A percentile compares a stretch with the other conserved stretches of the same genome.
Evolutionary conservation across 108 stramenopile species (phyloP).

Genomic region (Skeletonema marinoi): DNA sequence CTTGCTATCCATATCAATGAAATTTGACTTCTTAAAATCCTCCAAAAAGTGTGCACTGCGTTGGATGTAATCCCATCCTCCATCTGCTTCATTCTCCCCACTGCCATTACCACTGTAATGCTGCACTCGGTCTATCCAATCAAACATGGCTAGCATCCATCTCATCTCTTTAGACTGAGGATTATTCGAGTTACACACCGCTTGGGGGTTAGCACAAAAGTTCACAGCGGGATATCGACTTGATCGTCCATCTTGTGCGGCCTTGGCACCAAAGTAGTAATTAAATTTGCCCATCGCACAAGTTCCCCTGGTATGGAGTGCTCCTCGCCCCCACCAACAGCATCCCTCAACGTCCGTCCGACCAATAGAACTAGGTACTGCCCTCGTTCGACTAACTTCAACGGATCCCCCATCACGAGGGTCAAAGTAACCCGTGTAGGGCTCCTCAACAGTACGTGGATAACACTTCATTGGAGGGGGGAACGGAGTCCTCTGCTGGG

Average conservation of each 20-base stretch:
- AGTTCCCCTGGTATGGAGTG: conserved; percentile 18
- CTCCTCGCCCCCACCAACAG: conserved; percentile 47
- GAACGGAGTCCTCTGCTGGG: background rate
- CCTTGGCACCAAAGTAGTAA: conserved; percentile 29
- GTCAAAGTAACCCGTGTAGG: conserved; percentile 11
- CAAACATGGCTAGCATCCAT: conserved; percentile 33
- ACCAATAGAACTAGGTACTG: conserved; percentile 10
- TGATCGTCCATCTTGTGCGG: conserved; percentile 25
- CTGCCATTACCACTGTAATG: conserved; percentile 1
- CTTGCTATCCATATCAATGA: background rate
- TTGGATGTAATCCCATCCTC: conserved; percentile 11
- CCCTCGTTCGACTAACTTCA: background rate
- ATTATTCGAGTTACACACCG: conserved; percentile 1
- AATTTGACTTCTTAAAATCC: background rate
- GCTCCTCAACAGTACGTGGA: conserved; percentile 6
- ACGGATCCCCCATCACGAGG: background rate
- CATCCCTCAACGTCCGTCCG: conserved; percentile 42
- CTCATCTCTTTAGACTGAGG: conserved; percentile 2
- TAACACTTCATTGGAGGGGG: conserved; percentile 1
- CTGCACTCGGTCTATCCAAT: conserved; percentile 22
- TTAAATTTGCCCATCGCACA: conserved; percentile 42
- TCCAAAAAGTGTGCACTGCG: background rate
- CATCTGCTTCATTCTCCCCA: background rate
- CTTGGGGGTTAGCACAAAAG: conserved; percentile 39
- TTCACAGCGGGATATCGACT: conserved; percentile 38